These are phyloP conservation scores for Thyridium curvatum DNA, from an alignment of 2,329 filamentous ascomycete genomes.

Conservation along the genomic window DNA sequence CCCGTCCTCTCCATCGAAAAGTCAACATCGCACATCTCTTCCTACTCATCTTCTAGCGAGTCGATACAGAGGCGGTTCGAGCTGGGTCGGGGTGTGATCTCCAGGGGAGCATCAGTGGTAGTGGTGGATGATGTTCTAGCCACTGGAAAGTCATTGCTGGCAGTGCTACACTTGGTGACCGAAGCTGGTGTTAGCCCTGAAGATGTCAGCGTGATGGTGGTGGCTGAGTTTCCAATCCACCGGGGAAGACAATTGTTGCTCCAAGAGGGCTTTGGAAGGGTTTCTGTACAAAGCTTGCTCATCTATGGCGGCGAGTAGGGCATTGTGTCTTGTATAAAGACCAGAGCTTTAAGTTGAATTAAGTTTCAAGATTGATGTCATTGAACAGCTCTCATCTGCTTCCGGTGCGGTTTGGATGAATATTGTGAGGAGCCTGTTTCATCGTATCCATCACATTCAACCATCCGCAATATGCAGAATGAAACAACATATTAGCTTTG, in stretches of 20 bases:
- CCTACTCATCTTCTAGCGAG: slow-evolving; percentile 18
- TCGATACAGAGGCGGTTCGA: slow-evolving; percentile 34
- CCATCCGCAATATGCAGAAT: too few species aligned
- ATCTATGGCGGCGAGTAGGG: slow-evolving; percentile 43
- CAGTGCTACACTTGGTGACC: slow-evolving; percentile 40
- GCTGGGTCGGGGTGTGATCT: slow-evolving; percentile 37
- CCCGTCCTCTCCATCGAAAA: slow-evolving; percentile 44
- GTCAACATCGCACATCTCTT: slow-evolving; percentile 46
- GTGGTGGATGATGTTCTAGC: slow-evolving; percentile 56
- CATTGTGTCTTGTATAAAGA: too few species aligned
- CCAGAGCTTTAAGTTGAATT: too few species aligned
- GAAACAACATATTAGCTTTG: too few species aligned
- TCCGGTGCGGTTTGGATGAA: too few species aligned
- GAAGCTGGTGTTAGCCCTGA: slow-evolving; percentile 32
- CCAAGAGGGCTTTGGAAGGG: slow-evolving; percentile 39
- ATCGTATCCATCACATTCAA: too few species aligned
- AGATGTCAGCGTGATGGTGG: slow-evolving; percentile 40
- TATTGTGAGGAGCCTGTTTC: too few species aligned
- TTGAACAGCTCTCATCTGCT: too few species aligned
- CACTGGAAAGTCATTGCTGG: slow-evolving; percentile 47
- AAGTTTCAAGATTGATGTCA: too few species aligned
- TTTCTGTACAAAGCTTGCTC: slow-evolving; percentile 45
- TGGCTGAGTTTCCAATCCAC: slow-evolving; percentile 53
- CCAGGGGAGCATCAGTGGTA: slow-evolving; percentile 35
- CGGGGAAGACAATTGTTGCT: slow-evolving; percentile 41